phyloP scores from a whole-genome alignment of 2,329 filamentous ascomycete genomes.

The Botryotinia calthae region DNA sequence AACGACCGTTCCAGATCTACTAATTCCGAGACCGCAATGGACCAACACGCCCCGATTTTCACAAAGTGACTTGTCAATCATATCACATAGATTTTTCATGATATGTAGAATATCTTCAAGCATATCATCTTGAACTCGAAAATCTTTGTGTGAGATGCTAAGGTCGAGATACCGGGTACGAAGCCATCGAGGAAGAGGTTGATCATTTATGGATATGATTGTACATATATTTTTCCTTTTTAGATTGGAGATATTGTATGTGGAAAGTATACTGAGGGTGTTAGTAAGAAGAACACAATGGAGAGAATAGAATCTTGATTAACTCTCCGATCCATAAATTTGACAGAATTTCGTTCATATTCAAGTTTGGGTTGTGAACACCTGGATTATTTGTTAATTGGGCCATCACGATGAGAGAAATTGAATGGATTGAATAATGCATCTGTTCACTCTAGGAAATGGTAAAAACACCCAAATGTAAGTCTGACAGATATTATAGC shows the following conservation, averaged over 20 bases:
- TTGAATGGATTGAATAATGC: background rate
- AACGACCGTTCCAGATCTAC: background rate
- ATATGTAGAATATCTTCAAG: background rate
- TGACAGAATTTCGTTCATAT: background rate
- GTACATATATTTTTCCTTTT: background rate
- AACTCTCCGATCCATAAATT: slow-evolving; percentile 8
- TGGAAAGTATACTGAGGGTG: background rate
- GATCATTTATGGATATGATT: background rate
- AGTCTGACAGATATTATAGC: background rate
- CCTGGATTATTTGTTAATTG: background rate
- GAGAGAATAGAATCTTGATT: background rate
- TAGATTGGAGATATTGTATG: background rate
- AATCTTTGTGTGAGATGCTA: background rate
- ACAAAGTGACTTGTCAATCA: background rate
- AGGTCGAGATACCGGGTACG: background rate
- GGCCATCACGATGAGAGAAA: background rate
- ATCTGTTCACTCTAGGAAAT: background rate
- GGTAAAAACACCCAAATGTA: background rate
- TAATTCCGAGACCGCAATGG: slow-evolving; percentile 5
- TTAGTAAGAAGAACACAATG: background rate
- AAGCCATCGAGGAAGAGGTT: slow-evolving; percentile 6
- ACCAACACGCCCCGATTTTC: background rate
- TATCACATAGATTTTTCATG: background rate
- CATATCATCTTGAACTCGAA: background rate
- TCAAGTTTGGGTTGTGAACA: background rate